A percentile compares a stretch with the other conserved stretches of the same genome.
Evolutionary conservation across 2,329 filamentous ascomycete genomes (phyloP).

Genomic region (Colletotrichum lindemuthianum): DNA sequence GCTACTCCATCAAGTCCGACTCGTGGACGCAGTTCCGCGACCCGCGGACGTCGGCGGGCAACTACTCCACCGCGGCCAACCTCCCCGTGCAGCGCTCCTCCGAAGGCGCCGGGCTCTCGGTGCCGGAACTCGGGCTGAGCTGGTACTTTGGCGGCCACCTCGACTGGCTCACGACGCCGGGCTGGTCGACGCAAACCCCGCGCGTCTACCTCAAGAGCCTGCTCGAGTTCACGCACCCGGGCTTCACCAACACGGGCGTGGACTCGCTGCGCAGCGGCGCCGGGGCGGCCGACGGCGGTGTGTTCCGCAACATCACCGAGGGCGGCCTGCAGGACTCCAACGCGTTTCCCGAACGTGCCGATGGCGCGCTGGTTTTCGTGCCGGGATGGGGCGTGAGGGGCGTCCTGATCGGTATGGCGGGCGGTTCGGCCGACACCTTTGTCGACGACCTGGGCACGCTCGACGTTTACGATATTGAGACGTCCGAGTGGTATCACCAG

Average conservation of each 20-base stretch:
- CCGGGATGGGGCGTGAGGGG: constrained; percentile 78
- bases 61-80: constrained; percentile 66
- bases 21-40: constrained; percentile 71
- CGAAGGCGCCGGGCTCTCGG: constrained; percentile 77
- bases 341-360: constrained; percentile 77
- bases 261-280: constrained; percentile 60
- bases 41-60: constrained; percentile 71
- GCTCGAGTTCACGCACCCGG: constrained; percentile 80
- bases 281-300: constrained; percentile 69
- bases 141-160: constrained; percentile 85
- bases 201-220: constrained; percentile 79
- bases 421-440: constrained; percentile 75
- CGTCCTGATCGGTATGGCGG: constrained; percentile 76
- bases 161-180: constrained; percentile 66
- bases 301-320: constrained; percentile 78
- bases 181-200: constrained; percentile 73
- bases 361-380: constrained; percentile 77
- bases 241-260: constrained; percentile 72
- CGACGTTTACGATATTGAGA: constrained; percentile 81
- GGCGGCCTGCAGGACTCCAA: constrained; percentile 67
- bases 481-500: constrained; percentile 78
- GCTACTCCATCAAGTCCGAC: constrained; percentile 69
- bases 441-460: constrained; percentile 64
- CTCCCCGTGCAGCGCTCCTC: constrained; percentile 73
- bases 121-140: constrained; percentile 75